A percentile compares a stretch with the other conserved stretches of the same genome.
phyloP scores from a whole-genome alignment of 2,329 filamentous ascomycete genomes.

The Grosmannia clavigera region DNA sequence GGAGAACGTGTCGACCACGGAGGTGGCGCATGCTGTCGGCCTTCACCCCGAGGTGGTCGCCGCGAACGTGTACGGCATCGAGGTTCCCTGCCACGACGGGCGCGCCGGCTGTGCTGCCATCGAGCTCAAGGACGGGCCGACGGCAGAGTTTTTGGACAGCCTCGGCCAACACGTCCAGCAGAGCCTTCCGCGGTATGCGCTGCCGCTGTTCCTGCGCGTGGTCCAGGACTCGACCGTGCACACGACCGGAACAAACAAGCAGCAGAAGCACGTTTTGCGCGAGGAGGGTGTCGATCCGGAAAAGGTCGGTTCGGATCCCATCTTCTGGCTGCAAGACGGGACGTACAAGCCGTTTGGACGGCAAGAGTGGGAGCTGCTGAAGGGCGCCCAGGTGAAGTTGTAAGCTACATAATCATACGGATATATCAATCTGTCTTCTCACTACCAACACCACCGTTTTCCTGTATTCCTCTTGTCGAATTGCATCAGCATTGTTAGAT shows the following conservation, averaged over 20 bases:
- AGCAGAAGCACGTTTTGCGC: constrained; percentile 67
- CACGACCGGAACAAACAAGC: constrained; percentile 76
- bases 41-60: constrained; percentile 55
- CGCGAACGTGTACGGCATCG: constrained; percentile 77
- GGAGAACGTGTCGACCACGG: constrained; percentile 71
- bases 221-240: constrained; percentile 44
- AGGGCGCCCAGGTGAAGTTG: constrained; percentile 57
- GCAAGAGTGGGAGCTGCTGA: constrained; percentile 57
- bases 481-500: no score
- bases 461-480: not conserved
- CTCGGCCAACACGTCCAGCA: constrained; percentile 46
- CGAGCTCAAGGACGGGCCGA: constrained; percentile 30
- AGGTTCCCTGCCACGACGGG: constrained; percentile 69
- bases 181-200: constrained; percentile 59
- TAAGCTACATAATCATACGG: constrained; percentile 20
- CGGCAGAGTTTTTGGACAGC: constrained; percentile 34
- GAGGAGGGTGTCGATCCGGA: constrained; percentile 59
- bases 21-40: constrained; percentile 67
- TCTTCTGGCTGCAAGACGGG: constrained; percentile 55
- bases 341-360: constrained; percentile 56
- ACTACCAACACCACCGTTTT: not conserved
- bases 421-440: not conserved
- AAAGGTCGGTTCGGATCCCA: constrained; percentile 32
- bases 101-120: constrained; percentile 58
- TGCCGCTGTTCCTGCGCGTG: constrained; percentile 65